phyloP scores from a whole-genome alignment of 2,329 filamentous ascomycete species.

The Talaromyces islandicus region DNA sequence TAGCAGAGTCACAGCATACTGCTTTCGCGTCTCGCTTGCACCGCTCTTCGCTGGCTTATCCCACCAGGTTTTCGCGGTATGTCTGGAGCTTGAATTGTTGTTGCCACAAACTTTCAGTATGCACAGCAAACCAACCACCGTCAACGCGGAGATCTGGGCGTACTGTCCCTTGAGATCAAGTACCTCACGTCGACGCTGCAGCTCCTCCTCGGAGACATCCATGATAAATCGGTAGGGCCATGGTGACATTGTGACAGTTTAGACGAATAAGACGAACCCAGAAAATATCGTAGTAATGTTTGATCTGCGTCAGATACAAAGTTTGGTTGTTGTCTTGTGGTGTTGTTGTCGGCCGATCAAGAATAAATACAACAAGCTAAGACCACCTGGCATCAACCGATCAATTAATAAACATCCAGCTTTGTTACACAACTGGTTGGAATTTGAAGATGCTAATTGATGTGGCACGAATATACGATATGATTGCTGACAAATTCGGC shows the following conservation, averaged over 20 bases:
- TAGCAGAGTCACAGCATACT: constrained; percentile 41
- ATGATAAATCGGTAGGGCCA: constrained; percentile 49
- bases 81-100: background rate
- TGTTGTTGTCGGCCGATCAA: background rate
- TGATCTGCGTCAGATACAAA: background rate
- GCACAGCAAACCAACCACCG: constrained; percentile 27
- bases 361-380: background rate
- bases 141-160: constrained; percentile 50
- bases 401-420: background rate
- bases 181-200: constrained; percentile 44
- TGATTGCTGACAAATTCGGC: background rate
- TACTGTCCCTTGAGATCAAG: constrained; percentile 52
- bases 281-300: background rate
- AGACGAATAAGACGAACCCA: background rate
- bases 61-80: constrained; percentile 30
- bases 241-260: constrained; percentile 11
- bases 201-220: constrained; percentile 44
- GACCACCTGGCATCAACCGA: background rate
- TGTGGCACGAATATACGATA: background rate
- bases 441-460: background rate
- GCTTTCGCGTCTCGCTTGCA: constrained; percentile 45
- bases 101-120: background rate
- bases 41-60: constrained; percentile 37
- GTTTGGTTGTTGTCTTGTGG: background rate
- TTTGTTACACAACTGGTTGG: background rate